These are phyloP conservation scores for Lonicera japonica DNA, from an alignment of 129 eudicot genomes.

Conservation along the genomic window DNA sequence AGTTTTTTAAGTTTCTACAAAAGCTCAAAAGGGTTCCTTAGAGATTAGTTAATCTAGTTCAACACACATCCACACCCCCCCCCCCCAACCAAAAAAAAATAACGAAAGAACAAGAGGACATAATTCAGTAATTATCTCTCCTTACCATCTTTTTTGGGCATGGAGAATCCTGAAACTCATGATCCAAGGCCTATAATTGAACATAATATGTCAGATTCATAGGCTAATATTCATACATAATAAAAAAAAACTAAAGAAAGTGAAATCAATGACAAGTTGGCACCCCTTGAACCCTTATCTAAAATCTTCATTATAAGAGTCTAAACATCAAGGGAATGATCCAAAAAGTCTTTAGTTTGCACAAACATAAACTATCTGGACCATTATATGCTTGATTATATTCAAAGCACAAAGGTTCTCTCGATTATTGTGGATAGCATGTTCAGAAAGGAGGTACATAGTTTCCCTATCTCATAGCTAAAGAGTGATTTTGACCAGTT, in stretches of 20 bases:
- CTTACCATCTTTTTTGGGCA: conserved; percentile 73
- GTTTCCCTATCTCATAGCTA: neutral
- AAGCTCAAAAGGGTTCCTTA: neutral
- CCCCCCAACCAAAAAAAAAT: neutral
- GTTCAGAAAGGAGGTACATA: neutral
- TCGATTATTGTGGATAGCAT: too few relatives aligned
- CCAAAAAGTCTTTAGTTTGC: neutral
- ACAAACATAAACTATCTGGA: too few relatives aligned
- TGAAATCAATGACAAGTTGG: neutral
- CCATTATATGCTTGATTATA: too few relatives aligned
- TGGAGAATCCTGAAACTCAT: conserved; percentile 42
- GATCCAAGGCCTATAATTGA: conserved; percentile 33
- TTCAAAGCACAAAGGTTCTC: too few relatives aligned
- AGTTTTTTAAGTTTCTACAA: neutral
- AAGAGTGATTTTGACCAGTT: too few relatives aligned
- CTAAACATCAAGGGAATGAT: neutral
- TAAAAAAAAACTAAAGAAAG: neutral
- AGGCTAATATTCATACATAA: neutral
- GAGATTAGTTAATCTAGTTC: neutral
- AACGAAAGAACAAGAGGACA: neutral
- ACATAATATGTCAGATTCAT: conserved; percentile 3
- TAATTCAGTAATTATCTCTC: neutral
- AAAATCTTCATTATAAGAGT: neutral
- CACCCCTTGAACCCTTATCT: neutral
- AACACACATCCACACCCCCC: neutral